Evolutionary conservation across 257 asterid genomes (phyloP), one percentile per base, ranked within the genome.

Genomic region (Nyctanthes arbortristis): DNA sequence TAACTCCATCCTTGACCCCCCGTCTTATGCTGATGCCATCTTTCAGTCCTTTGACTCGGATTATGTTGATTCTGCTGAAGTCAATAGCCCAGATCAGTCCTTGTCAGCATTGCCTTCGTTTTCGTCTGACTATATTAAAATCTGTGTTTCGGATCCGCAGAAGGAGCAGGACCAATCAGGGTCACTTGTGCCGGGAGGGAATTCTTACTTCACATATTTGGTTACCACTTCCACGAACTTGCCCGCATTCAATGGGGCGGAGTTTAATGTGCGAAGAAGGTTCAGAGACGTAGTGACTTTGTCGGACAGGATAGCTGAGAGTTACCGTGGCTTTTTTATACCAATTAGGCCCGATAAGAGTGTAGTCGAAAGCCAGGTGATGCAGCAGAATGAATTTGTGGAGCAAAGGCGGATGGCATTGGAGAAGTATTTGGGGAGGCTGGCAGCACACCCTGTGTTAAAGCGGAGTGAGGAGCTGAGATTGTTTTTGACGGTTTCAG

Each of bases 21-120:
- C 99, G n/a, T 93, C 99, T n/a, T 93, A 93, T 33, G 96, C 96
- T 4, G 99, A 93, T 60, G 99, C 96, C 14, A 87, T 89, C 61
- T 94, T 94, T 80, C 76, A 84, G 75, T 93, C 99, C 52, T 93
- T 89, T 66, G 97, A 93, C 70, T 71, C 77, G 37, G 90, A 82
- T 29, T 76, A 85, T 14, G 36, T 74, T 1, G 81, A 81, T 30
- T 66, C 85, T 14, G 39, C 84, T 1, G 85, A 79, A 61, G 67
- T 73, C 78, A 71, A 76, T 72, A 81, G 80, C 58, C 87, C 73
- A 52, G 93, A 89, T 71, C 85, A 72, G 69, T 82, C 91, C 20
- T 63, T 86, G 4, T 66, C 78, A 62, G 75, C 82, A 3, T 78
- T 91, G 2, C 73, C 74, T 3, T 65, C 89, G 1, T 70, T 75